Evolutionary conservation across 2,329 filamentous ascomycete genomes (phyloP).

Genomic region (Sclerotinia minor): DNA sequence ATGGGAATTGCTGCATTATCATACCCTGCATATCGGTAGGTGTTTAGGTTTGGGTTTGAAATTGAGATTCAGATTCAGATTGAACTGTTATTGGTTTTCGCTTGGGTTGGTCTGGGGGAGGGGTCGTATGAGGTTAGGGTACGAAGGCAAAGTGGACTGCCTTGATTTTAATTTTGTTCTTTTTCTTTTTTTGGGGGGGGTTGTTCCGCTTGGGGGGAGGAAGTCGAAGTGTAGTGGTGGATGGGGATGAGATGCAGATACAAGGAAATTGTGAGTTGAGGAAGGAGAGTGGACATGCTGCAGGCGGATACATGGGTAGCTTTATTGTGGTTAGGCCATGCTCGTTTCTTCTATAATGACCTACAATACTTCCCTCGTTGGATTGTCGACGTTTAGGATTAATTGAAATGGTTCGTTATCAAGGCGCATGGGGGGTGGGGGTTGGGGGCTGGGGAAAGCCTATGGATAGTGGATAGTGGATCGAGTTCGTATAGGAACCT

Average conservation of each 20-base stretch:
- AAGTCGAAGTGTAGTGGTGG: background rate
- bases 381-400: no score
- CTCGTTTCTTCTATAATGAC: background rate
- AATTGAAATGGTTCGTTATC: background rate
- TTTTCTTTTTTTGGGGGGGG: no score
- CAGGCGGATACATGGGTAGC: background rate
- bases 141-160: background rate
- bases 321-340: background rate
- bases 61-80: background rate
- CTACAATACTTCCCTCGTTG: background rate
- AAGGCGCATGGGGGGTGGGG: no score
- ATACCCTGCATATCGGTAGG: constrained; percentile 19
- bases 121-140: background rate
- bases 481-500: background rate
- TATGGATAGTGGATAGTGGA: background rate
- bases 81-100: background rate
- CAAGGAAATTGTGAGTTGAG: background rate
- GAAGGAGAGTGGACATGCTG: background rate
- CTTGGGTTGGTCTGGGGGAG: background rate
- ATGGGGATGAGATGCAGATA: background rate
- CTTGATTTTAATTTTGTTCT: background rate
- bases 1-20: constrained; percentile 20
- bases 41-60: constrained; percentile 11
- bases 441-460: no score
- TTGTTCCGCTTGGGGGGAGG: no score